These are phyloP conservation scores for Zizania latifolia DNA, from an alignment of 176 grass and related monocot genomes.

Conservation along the genomic window DNA sequence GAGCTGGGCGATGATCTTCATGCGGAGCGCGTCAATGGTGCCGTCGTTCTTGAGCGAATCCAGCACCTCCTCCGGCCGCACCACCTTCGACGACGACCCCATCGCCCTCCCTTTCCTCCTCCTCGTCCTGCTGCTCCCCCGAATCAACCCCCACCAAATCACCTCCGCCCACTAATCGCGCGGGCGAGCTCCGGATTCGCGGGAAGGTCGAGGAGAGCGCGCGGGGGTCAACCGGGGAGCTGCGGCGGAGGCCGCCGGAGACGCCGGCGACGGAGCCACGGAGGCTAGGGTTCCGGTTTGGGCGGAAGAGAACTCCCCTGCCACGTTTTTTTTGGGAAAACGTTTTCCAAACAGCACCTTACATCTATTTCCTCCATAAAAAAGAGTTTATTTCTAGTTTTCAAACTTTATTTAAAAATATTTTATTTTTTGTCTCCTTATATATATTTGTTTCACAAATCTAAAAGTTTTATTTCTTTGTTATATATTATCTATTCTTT, in stretches of 20 bases:
- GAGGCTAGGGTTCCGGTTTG: slow-evolving; percentile 1
- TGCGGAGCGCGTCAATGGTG: slow-evolving; percentile 81
- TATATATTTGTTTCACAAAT: too few relatives aligned
- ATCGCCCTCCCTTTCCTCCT: slow-evolving; percentile 5
- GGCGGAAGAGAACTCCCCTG: not conserved
- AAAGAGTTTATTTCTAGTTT: too few relatives aligned
- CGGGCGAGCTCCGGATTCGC: not conserved
- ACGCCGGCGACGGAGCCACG: not conserved
- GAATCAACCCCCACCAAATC: not conserved
- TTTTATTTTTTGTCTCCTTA: too few relatives aligned
- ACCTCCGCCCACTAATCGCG: not conserved
- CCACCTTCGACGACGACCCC: slow-evolving; percentile 59
- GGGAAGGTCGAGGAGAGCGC: not conserved
- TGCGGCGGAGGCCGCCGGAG: not conserved
- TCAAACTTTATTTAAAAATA: too few relatives aligned
- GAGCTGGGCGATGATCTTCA: slow-evolving; percentile 92
- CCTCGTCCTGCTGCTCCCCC: not conserved
- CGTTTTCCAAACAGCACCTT: too few relatives aligned
- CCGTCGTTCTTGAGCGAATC: slow-evolving; percentile 93
- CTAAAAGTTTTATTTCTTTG: too few relatives aligned
- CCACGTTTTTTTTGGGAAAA: too few relatives aligned
- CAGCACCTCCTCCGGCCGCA: slow-evolving; percentile 77
- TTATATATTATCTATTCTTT: too few relatives aligned
- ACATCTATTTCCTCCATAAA: too few relatives aligned
- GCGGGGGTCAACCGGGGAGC: not conserved